phyloP scores from a whole-genome alignment of 805 yeast genomes.

The Teunomyces barrocoloradensis region DNA sequence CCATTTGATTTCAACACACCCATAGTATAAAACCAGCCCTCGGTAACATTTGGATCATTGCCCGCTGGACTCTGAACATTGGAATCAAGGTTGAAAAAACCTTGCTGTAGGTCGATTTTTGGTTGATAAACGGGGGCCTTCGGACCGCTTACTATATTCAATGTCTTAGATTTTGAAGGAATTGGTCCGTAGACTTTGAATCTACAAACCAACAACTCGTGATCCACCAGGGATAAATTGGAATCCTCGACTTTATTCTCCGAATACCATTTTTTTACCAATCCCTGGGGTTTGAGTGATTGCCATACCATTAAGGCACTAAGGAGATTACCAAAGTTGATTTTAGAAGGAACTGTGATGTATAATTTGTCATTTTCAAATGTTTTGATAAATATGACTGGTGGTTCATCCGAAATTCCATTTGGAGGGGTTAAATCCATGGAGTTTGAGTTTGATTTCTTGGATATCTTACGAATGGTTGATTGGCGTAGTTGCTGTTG shows the following conservation, averaged over 20 bases:
- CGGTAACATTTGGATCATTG: slow-evolving; percentile 24
- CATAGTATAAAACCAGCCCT: slow-evolving; percentile 73
- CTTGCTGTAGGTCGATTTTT: slow-evolving; percentile 7
- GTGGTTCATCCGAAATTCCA: slow-evolving; percentile 25
- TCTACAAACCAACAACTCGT: slow-evolving; percentile 56
- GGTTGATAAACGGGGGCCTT: slow-evolving; percentile 34
- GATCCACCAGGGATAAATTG: slow-evolving; percentile 21
- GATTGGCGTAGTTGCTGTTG: slow-evolving; percentile 8
- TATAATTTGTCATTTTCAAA: slow-evolving; percentile 38
- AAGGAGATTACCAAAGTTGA: slow-evolving; percentile 43
- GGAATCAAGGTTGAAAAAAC: background rate
- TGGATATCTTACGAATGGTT: slow-evolving; percentile 6
- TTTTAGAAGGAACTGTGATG: slow-evolving; percentile 32
- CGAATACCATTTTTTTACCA: slow-evolving; percentile 53
- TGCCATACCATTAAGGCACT: slow-evolving; percentile 57
- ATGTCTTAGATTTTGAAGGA: slow-evolving; percentile 38
- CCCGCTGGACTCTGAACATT: slow-evolving; percentile 4
- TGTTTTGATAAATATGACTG: slow-evolving; percentile 41
- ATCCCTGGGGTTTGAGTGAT: slow-evolving; percentile 48
- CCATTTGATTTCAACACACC: slow-evolving; percentile 69
- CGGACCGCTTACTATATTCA: slow-evolving; percentile 37
- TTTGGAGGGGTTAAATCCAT: background rate
- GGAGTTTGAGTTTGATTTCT: background rate
- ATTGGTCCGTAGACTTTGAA: slow-evolving; percentile 66
- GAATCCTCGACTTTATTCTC: slow-evolving; percentile 31